Evolutionary conservation across 1,284 basidiomycete species (phyloP), one percentile per base, ranked within the genome.

Genomic region (Tremellales sp.): DNA sequence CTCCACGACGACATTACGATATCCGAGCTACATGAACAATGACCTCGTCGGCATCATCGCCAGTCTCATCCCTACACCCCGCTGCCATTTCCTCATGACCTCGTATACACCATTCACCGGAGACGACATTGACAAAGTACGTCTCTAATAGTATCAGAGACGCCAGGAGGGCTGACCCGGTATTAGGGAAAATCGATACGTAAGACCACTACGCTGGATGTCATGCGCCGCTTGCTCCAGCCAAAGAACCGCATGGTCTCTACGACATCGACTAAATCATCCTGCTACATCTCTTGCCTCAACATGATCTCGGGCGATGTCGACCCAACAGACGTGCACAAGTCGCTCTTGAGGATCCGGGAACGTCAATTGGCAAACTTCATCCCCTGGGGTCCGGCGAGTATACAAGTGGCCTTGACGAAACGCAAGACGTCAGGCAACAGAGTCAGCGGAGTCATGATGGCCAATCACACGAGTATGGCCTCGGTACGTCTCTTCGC

Each of bases 21-120:
- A 97, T 76, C 96, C 96, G 0, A 89, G 91, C 45, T 98, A 98
- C 76, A 98, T 97, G 94, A 98, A 98, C 79, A 99, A 98, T 65
- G 94, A 99, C 68, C 83, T 97, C 27, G 91, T 97, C 57, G 91
- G 93, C 23, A 97, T 99, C 63, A 88, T 98, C 51, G 92, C 96
- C 2, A 93, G 89, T 12, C 81, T 99, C 46, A 97, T 98, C 60
- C 96, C 96, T 2, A 98, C 96, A 10, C 94, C 96, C n/a, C 81
- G 94, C 46, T 97, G 93, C 65, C 96, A 99, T 75, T 98, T 98
- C 80, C 81, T 99, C 51, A 97, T 94, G 88, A 98, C 96, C n/a
- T 92, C 90, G 15, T 99, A 98, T 67, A 99, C 96, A 3, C 94
- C 96, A 0, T 98, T 98, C 74, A 97, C 93, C 1, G 89, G 88